Conservation (phyloP, 2,329 filamentous ascomycete species). For the Aspergillus brunneoviolaceus region DNA sequence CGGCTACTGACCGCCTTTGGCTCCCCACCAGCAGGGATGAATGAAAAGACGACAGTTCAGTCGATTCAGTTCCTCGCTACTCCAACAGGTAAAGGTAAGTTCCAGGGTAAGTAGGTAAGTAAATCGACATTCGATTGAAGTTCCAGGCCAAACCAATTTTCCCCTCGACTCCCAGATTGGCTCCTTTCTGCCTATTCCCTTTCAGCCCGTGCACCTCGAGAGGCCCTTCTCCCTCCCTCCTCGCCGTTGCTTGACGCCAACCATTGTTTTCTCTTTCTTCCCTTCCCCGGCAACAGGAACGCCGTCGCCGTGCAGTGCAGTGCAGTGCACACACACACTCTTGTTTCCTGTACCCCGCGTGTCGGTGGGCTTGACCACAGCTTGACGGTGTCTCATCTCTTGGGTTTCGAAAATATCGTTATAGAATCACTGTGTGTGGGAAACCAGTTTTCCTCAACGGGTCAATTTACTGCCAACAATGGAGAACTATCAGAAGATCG, state of each 20-base stretch:
- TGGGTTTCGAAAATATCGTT: not conserved
- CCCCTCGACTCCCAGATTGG: conserved; percentile 6
- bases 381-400: not conserved
- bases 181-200: conserved; percentile 7
- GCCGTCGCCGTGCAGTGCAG: conserved; percentile 11
- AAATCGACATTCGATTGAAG: not conserved
- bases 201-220: not conserved
- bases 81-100: conserved; percentile 2
- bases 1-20: conserved; percentile 44
- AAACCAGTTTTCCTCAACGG: not conserved
- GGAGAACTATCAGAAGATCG: conserved; percentile 96
- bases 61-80: conserved; percentile 38
- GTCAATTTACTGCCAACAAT: conserved; percentile 48
- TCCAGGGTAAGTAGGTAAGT: conserved; percentile 11
- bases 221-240: conserved; percentile 4
- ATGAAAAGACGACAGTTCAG: conserved; percentile 48
- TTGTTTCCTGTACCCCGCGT: conserved; percentile 17
- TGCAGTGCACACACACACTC: conserved; percentile 10
- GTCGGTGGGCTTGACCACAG: conserved; percentile 12
- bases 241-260: conserved; percentile 16
- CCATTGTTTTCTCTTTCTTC: conserved; percentile 18
- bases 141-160: not conserved
- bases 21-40: conserved; percentile 41
- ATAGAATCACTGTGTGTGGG: conserved; percentile 8
- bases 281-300: conserved; percentile 22